Conservation (phyloP, 2,329 filamentous ascomycete species). For the Thielaviopsis musarum region DNA sequence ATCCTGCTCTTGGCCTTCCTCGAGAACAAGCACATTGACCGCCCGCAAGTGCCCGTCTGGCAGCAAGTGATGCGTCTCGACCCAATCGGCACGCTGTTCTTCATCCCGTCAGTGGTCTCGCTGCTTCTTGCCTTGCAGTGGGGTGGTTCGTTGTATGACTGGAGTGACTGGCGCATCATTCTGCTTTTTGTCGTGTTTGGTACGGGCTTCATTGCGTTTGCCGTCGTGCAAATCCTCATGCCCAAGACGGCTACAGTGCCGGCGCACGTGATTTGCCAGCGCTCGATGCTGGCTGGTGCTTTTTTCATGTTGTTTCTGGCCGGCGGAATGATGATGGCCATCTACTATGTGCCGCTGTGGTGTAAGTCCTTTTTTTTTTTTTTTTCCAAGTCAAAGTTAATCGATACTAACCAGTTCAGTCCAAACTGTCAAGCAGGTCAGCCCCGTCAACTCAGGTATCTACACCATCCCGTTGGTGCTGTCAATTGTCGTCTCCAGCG, state of each 20-base stretch:
- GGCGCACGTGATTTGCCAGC: conserved; percentile 33
- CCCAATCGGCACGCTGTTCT: conserved; percentile 40
- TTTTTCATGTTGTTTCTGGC: conserved; percentile 30
- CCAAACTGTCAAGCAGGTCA: conserved; percentile 37
- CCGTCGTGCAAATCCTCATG: conserved; percentile 33
- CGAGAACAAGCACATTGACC: conserved; percentile 20
- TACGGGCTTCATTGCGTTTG: conserved; percentile 29
- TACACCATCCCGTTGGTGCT: conserved; percentile 40
- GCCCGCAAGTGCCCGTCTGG: conserved; percentile 18
- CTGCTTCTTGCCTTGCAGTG: conserved; percentile 47
- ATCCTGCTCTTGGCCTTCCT: conserved; percentile 32
- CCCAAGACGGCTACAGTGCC: conserved; percentile 41
- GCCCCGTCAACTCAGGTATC: conserved; percentile 37
- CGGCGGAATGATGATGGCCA: conserved; percentile 34
- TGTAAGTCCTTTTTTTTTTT: conserved; percentile 24
- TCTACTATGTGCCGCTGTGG: conserved; percentile 39
- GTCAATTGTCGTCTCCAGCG: conserved; percentile 34
- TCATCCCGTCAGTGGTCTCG: conserved; percentile 41
- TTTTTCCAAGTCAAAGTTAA: neutral
- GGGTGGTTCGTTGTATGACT: conserved; percentile 38
- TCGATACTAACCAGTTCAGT: conserved; percentile 22
- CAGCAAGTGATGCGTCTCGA: conserved; percentile 37
- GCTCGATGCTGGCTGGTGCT: conserved; percentile 33
- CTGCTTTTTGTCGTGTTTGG: conserved; percentile 35
- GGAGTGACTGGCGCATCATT: conserved; percentile 36